These are phyloP conservation scores for Pseudogymnoascus sp. DNA, from an alignment of 2,329 filamentous ascomycete species.

Conservation along the genomic window DNA sequence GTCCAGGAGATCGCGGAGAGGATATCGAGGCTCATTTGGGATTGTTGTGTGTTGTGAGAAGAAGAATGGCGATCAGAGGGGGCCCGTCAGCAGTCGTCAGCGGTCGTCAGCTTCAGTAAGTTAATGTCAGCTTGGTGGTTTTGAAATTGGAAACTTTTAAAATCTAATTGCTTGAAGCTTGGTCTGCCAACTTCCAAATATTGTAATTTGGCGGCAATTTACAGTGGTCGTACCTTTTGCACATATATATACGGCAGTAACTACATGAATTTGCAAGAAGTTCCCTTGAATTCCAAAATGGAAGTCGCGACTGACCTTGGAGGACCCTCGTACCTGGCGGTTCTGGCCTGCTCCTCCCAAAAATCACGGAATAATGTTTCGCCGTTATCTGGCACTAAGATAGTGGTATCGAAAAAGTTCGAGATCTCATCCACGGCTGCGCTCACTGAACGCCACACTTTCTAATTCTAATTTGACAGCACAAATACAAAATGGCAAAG, in stretches of 20 bases:
- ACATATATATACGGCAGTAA: neutral
- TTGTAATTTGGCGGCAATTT: neutral
- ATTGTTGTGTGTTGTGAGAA: neutral
- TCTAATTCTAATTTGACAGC: neutral
- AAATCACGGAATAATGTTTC: neutral
- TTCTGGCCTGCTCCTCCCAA: neutral
- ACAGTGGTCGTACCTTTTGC: neutral
- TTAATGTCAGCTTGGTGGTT: neutral
- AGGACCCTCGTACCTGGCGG: neutral
- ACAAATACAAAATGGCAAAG: slow-evolving; percentile 43
- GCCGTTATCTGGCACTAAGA: slow-evolving; percentile 10
- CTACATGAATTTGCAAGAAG: neutral
- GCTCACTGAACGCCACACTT: slow-evolving; percentile 8
- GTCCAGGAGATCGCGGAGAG: neutral
- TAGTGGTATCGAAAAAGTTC: slow-evolving; percentile 11
- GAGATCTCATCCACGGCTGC: slow-evolving; percentile 6
- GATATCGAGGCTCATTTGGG: slow-evolving; percentile 3
- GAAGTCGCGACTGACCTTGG: neutral
- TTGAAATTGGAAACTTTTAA: neutral
- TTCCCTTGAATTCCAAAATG: neutral
- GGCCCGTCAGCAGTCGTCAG: neutral
- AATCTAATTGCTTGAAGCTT: neutral
- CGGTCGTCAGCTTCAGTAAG: neutral
- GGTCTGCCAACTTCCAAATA: neutral
- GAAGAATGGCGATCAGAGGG: neutral